These are phyloP conservation scores for Pterocarpus macrocarpus DNA, from an alignment of 306 rosid species.

Conservation along the genomic window DNA sequence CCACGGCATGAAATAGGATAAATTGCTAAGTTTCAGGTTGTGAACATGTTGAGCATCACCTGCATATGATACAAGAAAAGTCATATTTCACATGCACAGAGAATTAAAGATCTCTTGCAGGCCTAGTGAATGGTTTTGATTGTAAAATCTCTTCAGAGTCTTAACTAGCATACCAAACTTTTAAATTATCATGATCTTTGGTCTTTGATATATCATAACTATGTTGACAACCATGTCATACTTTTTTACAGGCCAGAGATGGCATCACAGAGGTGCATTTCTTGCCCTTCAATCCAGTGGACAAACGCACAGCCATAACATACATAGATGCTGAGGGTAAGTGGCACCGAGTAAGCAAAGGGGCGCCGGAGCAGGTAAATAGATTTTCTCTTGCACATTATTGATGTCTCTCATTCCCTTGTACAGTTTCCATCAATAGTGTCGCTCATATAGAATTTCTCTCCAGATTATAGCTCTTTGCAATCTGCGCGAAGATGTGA, in stretches of 20 bases:
- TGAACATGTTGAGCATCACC: too few species aligned
- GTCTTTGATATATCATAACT: neutral
- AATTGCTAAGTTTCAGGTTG: too few species aligned
- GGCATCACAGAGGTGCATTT: conserved; percentile 77
- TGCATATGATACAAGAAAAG: too few species aligned
- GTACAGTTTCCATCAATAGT: neutral
- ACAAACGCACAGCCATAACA: conserved; percentile 86
- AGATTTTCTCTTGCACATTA: neutral
- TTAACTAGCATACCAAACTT: too few species aligned
- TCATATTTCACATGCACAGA: too few species aligned
- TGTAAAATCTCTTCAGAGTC: too few species aligned
- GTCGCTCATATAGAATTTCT: conserved; percentile 16
- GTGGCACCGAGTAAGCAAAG: conserved; percentile 86
- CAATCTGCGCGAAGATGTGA: conserved; percentile 58
- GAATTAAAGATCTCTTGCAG: too few species aligned
- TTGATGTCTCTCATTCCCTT: conserved; percentile 16
- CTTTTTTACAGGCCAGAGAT: conserved; percentile 69
- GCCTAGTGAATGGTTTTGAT: too few species aligned
- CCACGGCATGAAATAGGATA: too few species aligned
- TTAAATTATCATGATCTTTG: neutral
- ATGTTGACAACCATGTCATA: neutral
- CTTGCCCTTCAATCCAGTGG: conserved; percentile 87
- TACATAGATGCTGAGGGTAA: conserved; percentile 63
- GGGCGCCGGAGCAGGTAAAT: conserved; percentile 87
- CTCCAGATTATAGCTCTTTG: conserved; percentile 73